phyloP scores from a whole-genome alignment of 2,329 filamentous ascomycete species.

The Fusarium avenaceum region DNA sequence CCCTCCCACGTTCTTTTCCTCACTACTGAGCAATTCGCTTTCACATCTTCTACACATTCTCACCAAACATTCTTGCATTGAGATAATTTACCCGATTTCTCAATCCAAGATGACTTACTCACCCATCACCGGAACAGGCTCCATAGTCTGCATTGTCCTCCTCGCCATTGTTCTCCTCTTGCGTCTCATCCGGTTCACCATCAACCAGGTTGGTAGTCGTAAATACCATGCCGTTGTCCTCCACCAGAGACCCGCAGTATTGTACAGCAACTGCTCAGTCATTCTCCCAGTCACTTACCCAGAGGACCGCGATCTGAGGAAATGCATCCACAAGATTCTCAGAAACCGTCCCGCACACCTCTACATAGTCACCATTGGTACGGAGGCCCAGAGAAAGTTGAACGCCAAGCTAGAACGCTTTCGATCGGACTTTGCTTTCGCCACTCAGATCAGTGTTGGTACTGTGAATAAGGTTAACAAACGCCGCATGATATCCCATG shows the following conservation, averaged over 20 bases:
- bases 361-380: slow-evolving; percentile 8
- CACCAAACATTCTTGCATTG: neutral
- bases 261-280: slow-evolving; percentile 1
- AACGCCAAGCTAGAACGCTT: slow-evolving; percentile 5
- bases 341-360: slow-evolving; percentile 14
- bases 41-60: neutral
- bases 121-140: neutral
- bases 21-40: neutral
- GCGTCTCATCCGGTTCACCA: neutral
- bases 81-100: neutral
- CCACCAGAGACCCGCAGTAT: neutral
- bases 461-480: slow-evolving; percentile 30
- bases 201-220: neutral
- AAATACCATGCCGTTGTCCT: neutral
- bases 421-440: neutral
- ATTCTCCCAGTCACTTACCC: slow-evolving; percentile 25
- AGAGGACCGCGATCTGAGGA: neutral
- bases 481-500: slow-evolving; percentile 36
- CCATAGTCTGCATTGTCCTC: neutral
- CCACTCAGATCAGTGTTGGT: slow-evolving; percentile 35
- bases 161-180: neutral
- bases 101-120: neutral
- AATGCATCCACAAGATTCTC: slow-evolving; percentile 21
- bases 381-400: neutral
- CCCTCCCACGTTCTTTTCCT: no score